A percentile compares a stretch with the other conserved stretches of the same genome.
These are phyloP conservation scores for Pythium folliculosum DNA, from an alignment of 352 stramenopile genomes.

Conservation along the genomic window DNA sequence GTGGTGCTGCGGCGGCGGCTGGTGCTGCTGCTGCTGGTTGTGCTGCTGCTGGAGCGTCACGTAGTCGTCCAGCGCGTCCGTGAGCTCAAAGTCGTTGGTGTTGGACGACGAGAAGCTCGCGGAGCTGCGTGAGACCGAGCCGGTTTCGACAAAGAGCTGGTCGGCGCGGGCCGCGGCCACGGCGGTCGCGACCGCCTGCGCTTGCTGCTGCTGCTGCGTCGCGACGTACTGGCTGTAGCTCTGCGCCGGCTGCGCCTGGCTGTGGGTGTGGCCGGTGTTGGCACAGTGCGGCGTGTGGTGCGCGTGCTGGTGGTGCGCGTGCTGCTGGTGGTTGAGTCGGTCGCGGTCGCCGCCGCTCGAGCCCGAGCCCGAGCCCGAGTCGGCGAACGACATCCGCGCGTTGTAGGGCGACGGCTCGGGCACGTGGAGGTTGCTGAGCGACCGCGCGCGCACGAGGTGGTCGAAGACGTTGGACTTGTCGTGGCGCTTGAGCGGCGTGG, in stretches of 20 bases:
- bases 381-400: conserved; percentile 52
- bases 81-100: conserved; percentile 32
- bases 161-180: conserved; percentile 11
- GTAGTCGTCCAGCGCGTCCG: conserved; percentile 28
- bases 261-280: conserved; percentile 3
- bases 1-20: neutral
- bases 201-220: conserved; percentile 12
- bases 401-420: conserved; percentile 35
- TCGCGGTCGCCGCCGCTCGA: conserved; percentile 20
- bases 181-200: conserved; percentile 7
- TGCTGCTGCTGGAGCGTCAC: conserved; percentile 20
- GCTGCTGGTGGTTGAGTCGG: conserved; percentile 5
- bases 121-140: conserved; percentile 17
- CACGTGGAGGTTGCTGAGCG: conserved; percentile 51
- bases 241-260: neutral
- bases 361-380: conserved; percentile 29
- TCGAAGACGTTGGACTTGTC: conserved; percentile 71
- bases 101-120: conserved; percentile 36
- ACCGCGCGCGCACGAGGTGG: conserved; percentile 54
- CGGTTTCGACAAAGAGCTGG: conserved; percentile 14
- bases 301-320: conserved; percentile 6
- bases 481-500: conserved; percentile 59
- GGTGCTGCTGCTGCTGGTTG: no score
- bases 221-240: neutral
- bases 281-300: neutral